Percentiles rank a stretch among this genome's conserved stretches.
These are phyloP conservation scores for Hypericum androsaemum DNA, from an alignment of 345 rosid genomes.

Conservation along the genomic window DNA sequence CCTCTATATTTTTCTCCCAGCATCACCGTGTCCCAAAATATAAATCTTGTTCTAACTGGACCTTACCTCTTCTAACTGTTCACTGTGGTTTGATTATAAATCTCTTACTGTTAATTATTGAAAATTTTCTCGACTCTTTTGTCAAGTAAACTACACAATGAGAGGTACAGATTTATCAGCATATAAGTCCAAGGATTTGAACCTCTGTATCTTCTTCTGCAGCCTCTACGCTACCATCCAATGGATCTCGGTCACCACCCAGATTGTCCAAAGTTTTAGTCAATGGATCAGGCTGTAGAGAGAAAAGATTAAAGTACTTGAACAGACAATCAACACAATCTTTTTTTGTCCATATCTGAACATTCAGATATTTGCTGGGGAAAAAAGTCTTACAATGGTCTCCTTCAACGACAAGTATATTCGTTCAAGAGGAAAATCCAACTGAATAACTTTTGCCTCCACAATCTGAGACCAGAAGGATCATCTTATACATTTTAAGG, in stretches of 20 bases:
- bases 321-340: background rate
- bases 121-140: no score
- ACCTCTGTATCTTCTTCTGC: constrained; percentile 75
- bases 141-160: no score
- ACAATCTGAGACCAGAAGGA: constrained; percentile 43
- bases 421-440: constrained; percentile 75
- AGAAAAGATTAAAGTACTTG: constrained; percentile 1
- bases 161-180: no score
- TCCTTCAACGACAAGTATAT: constrained; percentile 83
- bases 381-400: constrained; percentile 40
- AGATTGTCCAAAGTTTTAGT: constrained; percentile 69
- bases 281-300: constrained; percentile 75
- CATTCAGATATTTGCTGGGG: background rate
- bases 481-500: constrained; percentile 6
- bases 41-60: no score
- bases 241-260: constrained; percentile 48
- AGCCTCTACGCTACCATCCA: constrained; percentile 54
- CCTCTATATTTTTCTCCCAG: no score
- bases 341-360: background rate
- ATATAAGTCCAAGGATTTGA: background rate
- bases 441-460: constrained; percentile 90
- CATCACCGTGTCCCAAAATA: no score
- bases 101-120: no score
- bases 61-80: no score
- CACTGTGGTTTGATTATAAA: no score